Evolutionary conservation across 176 grass and related monocot species (phyloP).

Genomic region (Microstegium vimineum): DNA sequence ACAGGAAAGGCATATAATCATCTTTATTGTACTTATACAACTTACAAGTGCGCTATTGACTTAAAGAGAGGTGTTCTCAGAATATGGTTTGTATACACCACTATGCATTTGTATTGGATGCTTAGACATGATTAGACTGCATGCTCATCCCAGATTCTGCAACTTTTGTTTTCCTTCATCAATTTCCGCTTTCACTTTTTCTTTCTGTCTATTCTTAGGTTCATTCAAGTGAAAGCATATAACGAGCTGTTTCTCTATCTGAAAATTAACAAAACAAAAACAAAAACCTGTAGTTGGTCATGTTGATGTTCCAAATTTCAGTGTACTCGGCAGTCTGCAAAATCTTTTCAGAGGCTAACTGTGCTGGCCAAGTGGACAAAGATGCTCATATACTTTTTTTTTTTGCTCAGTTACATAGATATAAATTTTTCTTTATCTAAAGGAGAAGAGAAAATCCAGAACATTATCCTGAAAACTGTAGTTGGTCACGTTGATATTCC

Average conservation of each 20-base stretch:
- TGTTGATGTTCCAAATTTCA: not conserved
- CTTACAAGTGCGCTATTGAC: not conserved
- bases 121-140: constrained; percentile 24
- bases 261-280: not conserved
- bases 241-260: not conserved
- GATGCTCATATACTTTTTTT: not conserved
- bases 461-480: not conserved
- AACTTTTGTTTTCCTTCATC: constrained; percentile 25
- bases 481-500: not conserved
- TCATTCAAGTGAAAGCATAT: not conserved
- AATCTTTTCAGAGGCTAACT: not conserved
- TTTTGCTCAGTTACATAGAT: not conserved
- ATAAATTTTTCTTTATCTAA: not conserved
- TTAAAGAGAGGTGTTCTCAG: not conserved
- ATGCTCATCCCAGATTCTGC: not conserved
- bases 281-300: not conserved
- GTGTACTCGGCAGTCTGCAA: not conserved
- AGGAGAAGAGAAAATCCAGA: not conserved
- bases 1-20: not conserved
- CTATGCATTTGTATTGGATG: not conserved
- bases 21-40: not conserved
- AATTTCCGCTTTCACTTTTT: not conserved
- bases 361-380: not conserved
- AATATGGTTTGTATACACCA: not conserved
- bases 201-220: not conserved